Percentiles rank a stretch among this genome's conserved stretches.
phyloP scores from a whole-genome alignment of 2,329 filamentous ascomycete genomes.

The Eutypella sp. region DNA sequence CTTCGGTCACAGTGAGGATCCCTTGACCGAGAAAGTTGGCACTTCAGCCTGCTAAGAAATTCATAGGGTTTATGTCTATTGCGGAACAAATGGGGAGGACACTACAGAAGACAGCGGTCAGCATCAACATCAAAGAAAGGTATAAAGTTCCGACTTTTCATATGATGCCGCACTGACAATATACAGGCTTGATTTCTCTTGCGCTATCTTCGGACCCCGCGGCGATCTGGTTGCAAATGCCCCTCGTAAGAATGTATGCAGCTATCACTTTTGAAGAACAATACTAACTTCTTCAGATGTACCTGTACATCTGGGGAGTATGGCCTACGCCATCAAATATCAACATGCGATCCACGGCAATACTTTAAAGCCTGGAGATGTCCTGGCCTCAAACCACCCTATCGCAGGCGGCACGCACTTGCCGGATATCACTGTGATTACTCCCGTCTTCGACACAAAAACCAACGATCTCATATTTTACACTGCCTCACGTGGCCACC shows the following conservation, averaged over 20 bases:
- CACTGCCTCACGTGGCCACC: conserved; percentile 7
- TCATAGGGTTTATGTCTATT: conserved; percentile 68
- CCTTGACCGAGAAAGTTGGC: conserved; percentile 6
- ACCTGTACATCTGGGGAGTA: conserved; percentile 71
- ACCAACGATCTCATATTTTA: conserved; percentile 5
- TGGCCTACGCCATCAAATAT: conserved; percentile 69
- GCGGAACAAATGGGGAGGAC: conserved; percentile 79
- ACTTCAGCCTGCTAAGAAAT: conserved; percentile 10
- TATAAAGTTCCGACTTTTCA: background rate
- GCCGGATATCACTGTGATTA: conserved; percentile 16
- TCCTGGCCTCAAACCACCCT: conserved; percentile 18
- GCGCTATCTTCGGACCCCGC: conserved; percentile 69
- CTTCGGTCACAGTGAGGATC: conserved; percentile 5
- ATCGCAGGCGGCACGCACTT: conserved; percentile 19
- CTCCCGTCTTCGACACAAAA: conserved; percentile 2
- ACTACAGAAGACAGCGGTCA: conserved; percentile 74
- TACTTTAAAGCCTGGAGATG: conserved; percentile 41
- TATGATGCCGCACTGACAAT: background rate
- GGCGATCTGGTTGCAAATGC: conserved; percentile 70
- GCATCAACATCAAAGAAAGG: conserved; percentile 75
- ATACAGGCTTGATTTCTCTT: conserved; percentile 64
- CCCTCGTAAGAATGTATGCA: conserved; percentile 37
- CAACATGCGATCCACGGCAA: conserved; percentile 65
- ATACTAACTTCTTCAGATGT: conserved; percentile 38
- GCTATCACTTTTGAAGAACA: background rate